Conservation (phyloP, 139 green algal species). For the Chlorella sorokiniana region DNA sequence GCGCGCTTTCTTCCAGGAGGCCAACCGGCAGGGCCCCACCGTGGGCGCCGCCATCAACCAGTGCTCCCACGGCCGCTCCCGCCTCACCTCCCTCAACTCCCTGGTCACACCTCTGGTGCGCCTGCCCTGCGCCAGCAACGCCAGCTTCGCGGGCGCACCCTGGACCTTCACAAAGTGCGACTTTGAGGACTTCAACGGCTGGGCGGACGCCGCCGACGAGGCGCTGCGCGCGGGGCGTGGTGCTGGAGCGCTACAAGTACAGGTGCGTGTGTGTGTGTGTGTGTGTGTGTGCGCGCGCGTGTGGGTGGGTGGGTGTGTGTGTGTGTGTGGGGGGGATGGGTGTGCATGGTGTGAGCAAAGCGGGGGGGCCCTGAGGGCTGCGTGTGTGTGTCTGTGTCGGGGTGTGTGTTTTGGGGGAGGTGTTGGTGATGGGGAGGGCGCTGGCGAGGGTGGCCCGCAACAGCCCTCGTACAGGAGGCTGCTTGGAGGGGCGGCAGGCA, state of each 20-base stretch:
- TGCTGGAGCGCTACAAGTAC: background rate
- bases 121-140: constrained; percentile 7
- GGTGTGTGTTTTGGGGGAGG: too few species aligned
- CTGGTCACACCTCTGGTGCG: background rate
- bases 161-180: constrained; percentile 1
- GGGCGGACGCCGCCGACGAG: background rate
- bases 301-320: too few species aligned
- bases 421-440: too few species aligned
- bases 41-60: background rate
- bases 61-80: background rate
- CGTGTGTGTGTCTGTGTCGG: too few species aligned
- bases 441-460: too few species aligned
- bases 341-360: too few species aligned
- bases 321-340: too few species aligned
- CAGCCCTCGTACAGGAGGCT: too few species aligned
- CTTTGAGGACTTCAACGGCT: background rate
- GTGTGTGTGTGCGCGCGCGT: background rate
- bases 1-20: background rate
- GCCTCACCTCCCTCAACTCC: background rate
- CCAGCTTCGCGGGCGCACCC: background rate
- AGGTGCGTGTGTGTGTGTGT: background rate
- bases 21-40: background rate
- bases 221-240: background rate
- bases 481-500: too few species aligned
- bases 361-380: too few species aligned